Conservation (phyloP, 2,329 filamentous ascomycete genomes). For the Alternaria arbusti region DNA sequence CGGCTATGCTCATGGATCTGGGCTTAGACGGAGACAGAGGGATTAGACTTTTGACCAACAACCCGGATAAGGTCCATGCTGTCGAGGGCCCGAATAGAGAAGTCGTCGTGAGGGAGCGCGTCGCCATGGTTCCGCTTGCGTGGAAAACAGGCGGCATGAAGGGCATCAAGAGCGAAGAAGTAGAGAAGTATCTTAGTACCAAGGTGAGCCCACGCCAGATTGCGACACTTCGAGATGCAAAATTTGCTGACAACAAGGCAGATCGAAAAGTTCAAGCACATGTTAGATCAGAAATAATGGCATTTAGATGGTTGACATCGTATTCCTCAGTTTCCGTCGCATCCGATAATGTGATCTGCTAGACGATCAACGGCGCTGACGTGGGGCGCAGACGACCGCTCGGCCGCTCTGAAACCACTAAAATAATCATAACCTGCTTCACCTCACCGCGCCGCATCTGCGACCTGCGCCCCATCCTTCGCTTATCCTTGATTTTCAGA, state of each 20-base stretch:
- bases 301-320: not conserved
- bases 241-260: slow-evolving; percentile 26
- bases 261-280: slow-evolving; percentile 62
- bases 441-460: not conserved
- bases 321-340: not conserved
- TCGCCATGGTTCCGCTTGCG: slow-evolving; percentile 93
- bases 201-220: slow-evolving; percentile 67
- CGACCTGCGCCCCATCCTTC: slow-evolving; percentile 2
- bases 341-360: not conserved
- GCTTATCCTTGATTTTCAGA: not conserved
- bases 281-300: slow-evolving; percentile 46
- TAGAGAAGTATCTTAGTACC: slow-evolving; percentile 91
- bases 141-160: slow-evolving; percentile 82
- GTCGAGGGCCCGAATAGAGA: slow-evolving; percentile 92
- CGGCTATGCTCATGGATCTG: slow-evolving; percentile 88
- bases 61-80: slow-evolving; percentile 94
- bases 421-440: slow-evolving; percentile 1
- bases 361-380: not conserved
- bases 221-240: slow-evolving; percentile 6
- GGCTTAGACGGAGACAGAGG: slow-evolving; percentile 72
- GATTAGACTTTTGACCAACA: slow-evolving; percentile 89
- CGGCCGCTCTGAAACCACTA: slow-evolving; percentile 4
- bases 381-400: slow-evolving; percentile 2
- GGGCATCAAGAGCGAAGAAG: slow-evolving; percentile 85
- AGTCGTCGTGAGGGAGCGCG: slow-evolving; percentile 83